Conservation (phyloP, 345 rosid species). For the Camelina neglecta region DNA sequence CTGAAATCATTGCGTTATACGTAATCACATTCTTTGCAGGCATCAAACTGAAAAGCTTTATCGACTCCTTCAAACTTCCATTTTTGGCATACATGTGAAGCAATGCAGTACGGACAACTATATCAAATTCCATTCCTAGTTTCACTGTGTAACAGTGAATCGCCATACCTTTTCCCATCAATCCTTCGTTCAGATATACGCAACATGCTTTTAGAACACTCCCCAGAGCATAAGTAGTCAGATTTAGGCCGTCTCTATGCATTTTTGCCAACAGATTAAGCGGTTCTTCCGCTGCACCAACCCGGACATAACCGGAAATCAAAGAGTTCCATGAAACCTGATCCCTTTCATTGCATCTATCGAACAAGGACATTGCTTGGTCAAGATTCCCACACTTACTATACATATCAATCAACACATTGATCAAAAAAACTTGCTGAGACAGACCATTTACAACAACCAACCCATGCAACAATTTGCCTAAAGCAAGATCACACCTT, state of each 20-base stretch:
- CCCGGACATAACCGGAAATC: constrained; percentile 55
- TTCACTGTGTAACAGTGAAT: constrained; percentile 52
- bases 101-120: constrained; percentile 59
- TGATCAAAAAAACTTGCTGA: constrained; percentile 40
- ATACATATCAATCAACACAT: constrained; percentile 56
- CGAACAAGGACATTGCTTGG: constrained; percentile 53
- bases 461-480: constrained; percentile 53
- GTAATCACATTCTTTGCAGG: constrained; percentile 54
- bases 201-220: constrained; percentile 58
- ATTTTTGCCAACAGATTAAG: constrained; percentile 48
- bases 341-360: constrained; percentile 48
- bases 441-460: constrained; percentile 47
- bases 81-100: constrained; percentile 58
- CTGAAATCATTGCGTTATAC: constrained; percentile 62
- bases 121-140: constrained; percentile 51
- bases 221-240: constrained; percentile 52
- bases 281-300: constrained; percentile 48
- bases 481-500: constrained; percentile 49
- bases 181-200: constrained; percentile 35
- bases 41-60: constrained; percentile 45
- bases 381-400: constrained; percentile 52
- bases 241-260: constrained; percentile 48
- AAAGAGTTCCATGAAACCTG: constrained; percentile 58
- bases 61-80: constrained; percentile 47
- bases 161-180: constrained; percentile 45